These are phyloP conservation scores for Fraxinus velutina DNA, from an alignment of 305 asterid genomes.

Conservation along the genomic window DNA sequence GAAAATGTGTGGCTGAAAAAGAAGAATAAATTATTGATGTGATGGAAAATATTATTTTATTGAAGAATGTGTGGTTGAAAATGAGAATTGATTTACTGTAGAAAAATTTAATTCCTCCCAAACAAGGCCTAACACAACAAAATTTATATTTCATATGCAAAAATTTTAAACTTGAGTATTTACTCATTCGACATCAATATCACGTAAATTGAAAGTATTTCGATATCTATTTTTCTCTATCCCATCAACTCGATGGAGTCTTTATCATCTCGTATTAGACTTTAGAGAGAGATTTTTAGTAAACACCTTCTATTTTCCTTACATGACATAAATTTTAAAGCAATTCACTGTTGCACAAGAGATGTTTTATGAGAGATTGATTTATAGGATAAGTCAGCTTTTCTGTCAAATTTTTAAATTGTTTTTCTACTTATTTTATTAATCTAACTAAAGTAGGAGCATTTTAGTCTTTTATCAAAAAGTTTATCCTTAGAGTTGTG, in stretches of 20 bases:
- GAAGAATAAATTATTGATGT: too few relatives aligned
- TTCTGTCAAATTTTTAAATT: background rate
- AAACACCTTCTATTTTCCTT: background rate
- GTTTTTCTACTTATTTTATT: background rate
- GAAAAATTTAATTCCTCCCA: too few relatives aligned
- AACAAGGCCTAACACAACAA: background rate
- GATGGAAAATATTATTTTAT: too few relatives aligned
- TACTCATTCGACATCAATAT: background rate
- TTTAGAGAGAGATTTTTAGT: background rate
- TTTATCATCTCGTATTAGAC: background rate
- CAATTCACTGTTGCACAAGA: background rate
- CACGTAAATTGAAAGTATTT: background rate
- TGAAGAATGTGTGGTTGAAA: too few relatives aligned
- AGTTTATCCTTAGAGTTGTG: background rate
- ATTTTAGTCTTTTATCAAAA: background rate
- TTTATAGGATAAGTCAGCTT: background rate
- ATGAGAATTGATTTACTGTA: too few relatives aligned
- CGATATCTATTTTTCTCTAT: background rate
- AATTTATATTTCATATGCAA: background rate
- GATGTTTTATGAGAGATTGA: background rate
- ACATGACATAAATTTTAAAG: background rate
- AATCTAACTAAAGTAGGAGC: background rate
- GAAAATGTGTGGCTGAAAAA: too few relatives aligned
- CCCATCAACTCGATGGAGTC: background rate
- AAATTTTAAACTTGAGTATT: background rate